Percentiles rank a stretch among this genome's conserved stretches.
Conservation (phyloP, 1,139 yeast genomes). For the Nakaseomyces delphensis region DNA sequence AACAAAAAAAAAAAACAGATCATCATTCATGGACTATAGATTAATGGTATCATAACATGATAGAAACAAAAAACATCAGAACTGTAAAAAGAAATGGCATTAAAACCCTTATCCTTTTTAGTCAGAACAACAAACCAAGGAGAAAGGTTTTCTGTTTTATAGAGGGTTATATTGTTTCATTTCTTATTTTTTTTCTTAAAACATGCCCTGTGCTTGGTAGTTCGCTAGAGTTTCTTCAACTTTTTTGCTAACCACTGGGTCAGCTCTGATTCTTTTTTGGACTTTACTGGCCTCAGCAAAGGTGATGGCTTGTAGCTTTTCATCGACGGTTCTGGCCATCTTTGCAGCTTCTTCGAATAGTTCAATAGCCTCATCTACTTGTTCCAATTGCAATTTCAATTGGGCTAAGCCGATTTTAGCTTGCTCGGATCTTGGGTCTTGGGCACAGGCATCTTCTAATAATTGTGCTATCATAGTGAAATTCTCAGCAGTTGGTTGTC, state of each 20-base stretch:
- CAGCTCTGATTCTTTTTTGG: constrained; percentile 60
- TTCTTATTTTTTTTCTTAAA: constrained; percentile 7
- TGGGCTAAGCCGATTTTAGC: constrained; percentile 86
- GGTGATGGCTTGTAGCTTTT: constrained; percentile 80
- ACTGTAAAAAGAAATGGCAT: not conserved
- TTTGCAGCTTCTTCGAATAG: constrained; percentile 73
- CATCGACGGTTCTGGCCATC: constrained; percentile 73
- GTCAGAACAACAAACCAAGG: too few relatives aligned
- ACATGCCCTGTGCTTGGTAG: constrained; percentile 21
- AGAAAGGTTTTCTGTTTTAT: too few relatives aligned
- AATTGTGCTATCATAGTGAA: constrained; percentile 55
- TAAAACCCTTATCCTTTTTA: too few relatives aligned
- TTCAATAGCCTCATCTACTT: constrained; percentile 68
- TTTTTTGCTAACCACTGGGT: constrained; percentile 44
- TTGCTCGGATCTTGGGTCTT: constrained; percentile 78
- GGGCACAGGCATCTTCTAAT: constrained; percentile 63
- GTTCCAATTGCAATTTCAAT: constrained; percentile 69
- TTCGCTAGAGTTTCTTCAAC: constrained; percentile 35
- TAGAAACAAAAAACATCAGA: not conserved
- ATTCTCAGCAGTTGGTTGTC: constrained; percentile 36
- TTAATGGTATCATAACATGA: not conserved
- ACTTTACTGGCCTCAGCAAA: constrained; percentile 83
- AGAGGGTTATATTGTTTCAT: not conserved
- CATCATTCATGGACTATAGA: not conserved
- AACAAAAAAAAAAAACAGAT: not conserved